Evolutionary conservation across 2,329 filamentous ascomycete species (phyloP).

Genomic region (Alternaria burnsii): DNA sequence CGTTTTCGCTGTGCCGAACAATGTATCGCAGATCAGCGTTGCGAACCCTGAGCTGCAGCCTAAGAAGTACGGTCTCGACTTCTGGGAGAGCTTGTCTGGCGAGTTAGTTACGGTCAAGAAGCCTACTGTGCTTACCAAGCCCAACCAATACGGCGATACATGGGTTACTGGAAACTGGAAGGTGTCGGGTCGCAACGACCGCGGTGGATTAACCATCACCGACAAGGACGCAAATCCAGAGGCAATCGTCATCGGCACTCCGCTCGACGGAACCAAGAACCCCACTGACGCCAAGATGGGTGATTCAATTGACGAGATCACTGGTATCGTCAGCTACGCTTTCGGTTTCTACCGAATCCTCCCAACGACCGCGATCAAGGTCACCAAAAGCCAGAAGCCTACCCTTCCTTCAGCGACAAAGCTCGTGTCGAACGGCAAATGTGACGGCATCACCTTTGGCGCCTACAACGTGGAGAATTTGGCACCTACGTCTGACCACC

Average conservation of each 20-base stretch:
- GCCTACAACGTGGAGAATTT: slow-evolving; percentile 78
- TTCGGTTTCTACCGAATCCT: slow-evolving; percentile 76
- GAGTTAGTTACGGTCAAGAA: slow-evolving; percentile 71
- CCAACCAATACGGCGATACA: slow-evolving; percentile 72
- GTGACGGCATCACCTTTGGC: slow-evolving; percentile 69
- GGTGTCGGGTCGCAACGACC: slow-evolving; percentile 67
- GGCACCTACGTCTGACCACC: slow-evolving; percentile 62
- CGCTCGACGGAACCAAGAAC: slow-evolving; percentile 71
- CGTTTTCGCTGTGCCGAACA: slow-evolving; percentile 72
- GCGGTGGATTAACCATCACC: slow-evolving; percentile 71
- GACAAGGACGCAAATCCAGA: slow-evolving; percentile 73
- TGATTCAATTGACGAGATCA: slow-evolving; percentile 71
- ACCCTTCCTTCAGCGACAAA: slow-evolving; percentile 60
- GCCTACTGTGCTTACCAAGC: slow-evolving; percentile 65
- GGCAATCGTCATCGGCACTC: slow-evolving; percentile 69
- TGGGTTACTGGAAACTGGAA: slow-evolving; percentile 74
- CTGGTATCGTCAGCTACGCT: slow-evolving; percentile 70
- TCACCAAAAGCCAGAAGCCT: slow-evolving; percentile 57
- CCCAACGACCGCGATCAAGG: slow-evolving; percentile 66
- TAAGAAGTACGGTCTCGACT: slow-evolving; percentile 71
- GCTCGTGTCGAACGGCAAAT: slow-evolving; percentile 64
- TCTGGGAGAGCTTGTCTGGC: slow-evolving; percentile 75
- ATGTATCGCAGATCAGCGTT: slow-evolving; percentile 64
- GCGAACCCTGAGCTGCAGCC: slow-evolving; percentile 70
- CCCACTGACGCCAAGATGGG: slow-evolving; percentile 68